These are phyloP conservation scores for Komagataella phaffii DNA, from an alignment of 805 yeast genomes.

Conservation along the genomic window DNA sequence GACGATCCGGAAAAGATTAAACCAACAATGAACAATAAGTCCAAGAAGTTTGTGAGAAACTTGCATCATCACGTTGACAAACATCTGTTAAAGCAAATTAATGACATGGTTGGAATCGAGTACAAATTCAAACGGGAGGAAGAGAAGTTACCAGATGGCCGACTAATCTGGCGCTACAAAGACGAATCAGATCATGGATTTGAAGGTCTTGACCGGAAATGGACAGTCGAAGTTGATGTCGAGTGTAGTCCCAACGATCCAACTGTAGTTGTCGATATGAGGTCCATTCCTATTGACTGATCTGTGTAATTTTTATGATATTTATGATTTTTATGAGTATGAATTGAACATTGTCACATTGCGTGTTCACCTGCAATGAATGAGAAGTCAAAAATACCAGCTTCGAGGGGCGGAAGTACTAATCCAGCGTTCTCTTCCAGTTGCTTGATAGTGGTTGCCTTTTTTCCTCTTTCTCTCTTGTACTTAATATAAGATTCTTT, in stretches of 20 bases:
- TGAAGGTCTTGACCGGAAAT: conserved; percentile 30
- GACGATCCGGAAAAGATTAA: conserved; percentile 56
- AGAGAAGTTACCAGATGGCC: conserved; percentile 30
- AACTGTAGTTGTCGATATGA: conserved; percentile 49
- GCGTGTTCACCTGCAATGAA: not conserved
- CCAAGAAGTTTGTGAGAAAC: conserved; percentile 54
- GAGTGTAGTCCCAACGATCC: conserved; percentile 56
- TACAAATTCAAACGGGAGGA: conserved; percentile 24
- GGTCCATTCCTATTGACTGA: conserved; percentile 28
- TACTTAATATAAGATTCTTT: conserved; percentile 31
- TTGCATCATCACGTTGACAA: conserved; percentile 60
- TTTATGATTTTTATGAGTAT: not conserved
- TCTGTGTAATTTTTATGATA: not conserved
- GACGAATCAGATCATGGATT: conserved; percentile 44
- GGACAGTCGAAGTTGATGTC: conserved; percentile 48
- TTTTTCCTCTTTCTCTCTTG: conserved; percentile 21
- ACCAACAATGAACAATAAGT: conserved; percentile 55
- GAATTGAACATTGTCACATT: not conserved
- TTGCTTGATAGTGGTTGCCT: conserved; percentile 24
- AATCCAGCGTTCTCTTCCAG: conserved; percentile 23
- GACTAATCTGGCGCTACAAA: conserved; percentile 44
- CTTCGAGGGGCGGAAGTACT: conserved; percentile 15
- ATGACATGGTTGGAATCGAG: conserved; percentile 36
- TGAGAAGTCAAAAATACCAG: not conserved
- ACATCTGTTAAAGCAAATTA: conserved; percentile 50